phyloP scores from a whole-genome alignment of 2,329 filamentous ascomycete genomes.

The Aspergillus piperis region DNA sequence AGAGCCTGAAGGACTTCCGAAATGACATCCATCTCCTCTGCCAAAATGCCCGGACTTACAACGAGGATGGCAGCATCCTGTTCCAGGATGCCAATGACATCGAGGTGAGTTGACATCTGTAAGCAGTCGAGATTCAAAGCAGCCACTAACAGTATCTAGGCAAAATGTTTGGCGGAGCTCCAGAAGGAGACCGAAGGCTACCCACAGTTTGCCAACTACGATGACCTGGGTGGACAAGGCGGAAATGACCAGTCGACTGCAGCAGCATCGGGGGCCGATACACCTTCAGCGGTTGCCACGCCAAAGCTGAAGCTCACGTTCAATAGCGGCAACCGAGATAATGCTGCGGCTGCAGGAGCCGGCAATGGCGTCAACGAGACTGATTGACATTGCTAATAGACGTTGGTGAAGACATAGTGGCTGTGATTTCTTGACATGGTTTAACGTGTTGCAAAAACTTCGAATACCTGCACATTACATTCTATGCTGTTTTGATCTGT shows the following conservation, averaged over 20 bases:
- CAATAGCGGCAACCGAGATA: conserved; percentile 45
- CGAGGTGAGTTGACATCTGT: conserved; percentile 64
- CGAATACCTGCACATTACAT: conserved; percentile 13
- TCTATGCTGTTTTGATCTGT: conserved; percentile 14
- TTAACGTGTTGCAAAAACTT: conserved; percentile 9
- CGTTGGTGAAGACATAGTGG: conserved; percentile 18
- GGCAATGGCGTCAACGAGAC: conserved; percentile 21
- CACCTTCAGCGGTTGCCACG: conserved; percentile 62
- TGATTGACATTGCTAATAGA: conserved; percentile 18
- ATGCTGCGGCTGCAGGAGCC: conserved; percentile 28
- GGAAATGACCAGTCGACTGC: conserved; percentile 54
- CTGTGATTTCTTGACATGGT: conserved; percentile 11
- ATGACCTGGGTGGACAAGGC: conserved; percentile 45
- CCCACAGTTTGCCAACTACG: conserved; percentile 60
- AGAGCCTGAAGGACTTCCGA: conserved; percentile 74
- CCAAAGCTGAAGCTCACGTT: conserved; percentile 69
- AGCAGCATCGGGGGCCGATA: conserved; percentile 53
- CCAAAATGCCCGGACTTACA: conserved; percentile 90
- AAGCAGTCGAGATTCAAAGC: neutral
- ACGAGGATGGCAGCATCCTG: conserved; percentile 90
- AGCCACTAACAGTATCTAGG: conserved; percentile 32
- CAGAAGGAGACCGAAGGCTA: conserved; percentile 56
- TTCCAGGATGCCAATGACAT: conserved; percentile 92
- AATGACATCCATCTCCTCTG: conserved; percentile 83
- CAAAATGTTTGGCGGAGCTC: conserved; percentile 55